Base-by-base conservation (phyloP, 371 early-diverging fungal genomes). In the Lichtheimia ramosa region DNA sequence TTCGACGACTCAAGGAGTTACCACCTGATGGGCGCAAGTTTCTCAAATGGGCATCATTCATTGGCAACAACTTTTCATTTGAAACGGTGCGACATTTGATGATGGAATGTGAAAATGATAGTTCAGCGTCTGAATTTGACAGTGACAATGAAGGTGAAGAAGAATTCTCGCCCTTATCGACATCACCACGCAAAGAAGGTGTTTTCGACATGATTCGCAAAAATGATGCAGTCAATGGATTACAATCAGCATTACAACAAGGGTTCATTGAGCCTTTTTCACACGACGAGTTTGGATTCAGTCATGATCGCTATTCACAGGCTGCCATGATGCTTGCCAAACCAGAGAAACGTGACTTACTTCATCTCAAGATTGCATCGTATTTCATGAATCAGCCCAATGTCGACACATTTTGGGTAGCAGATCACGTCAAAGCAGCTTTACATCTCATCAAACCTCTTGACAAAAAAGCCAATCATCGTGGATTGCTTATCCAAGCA, bases 381-480 rank as follows among this genome's bases (percentile, higher is more conserved):
- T 69, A 71, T 54, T 76, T 77, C 42, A 70, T 77, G 61, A 46
- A 62, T n/a, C 61, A 68, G 25, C 54, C 69, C 4, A 51, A 63
- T 8, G 65, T 70, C 0, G 77, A 76, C 48, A 66, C 65, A 12
- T 80, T 79, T 51, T 79, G 79, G 79, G 76, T 77, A 1, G 89
- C 91, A 13, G 84, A 86, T 51, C 84, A 94, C 65, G 80, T 97
- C 54, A 79, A 89, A 65, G 88, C 87, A 54, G 92, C 94, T 6
- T 79, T 94, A 59, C 83, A 80, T 40, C 79, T 93, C 51, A 89
- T 96, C 61, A 88, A 94, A 58, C 88, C 93, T 8, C 60, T 62
- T 14, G 54, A 66, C 12, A 61, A 64, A 15, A 76, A 71, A 43
- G 23, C 52, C n/a, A 56, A 59, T n/a, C 70, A 77, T 56, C 67